Base-by-base conservation (phyloP, 345 rosid species). In the Boechera stricta region DNA sequence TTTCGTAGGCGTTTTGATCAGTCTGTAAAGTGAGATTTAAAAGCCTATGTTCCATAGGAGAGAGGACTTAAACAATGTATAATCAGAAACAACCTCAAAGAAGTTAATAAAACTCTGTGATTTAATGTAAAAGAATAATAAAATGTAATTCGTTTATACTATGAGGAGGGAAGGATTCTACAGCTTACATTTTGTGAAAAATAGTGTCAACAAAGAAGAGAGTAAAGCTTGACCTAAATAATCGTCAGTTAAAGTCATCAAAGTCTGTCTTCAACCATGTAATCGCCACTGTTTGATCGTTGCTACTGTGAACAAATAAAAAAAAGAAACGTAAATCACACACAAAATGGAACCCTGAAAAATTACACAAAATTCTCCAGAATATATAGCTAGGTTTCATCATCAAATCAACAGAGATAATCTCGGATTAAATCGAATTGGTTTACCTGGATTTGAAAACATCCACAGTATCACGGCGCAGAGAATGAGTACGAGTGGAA, bases 401-500 rank as follows among this genome's bases (percentile, higher is more conserved):
- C 1, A 51, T 16, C 28, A 51, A 48, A n/a, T 8, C 24, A 7
- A 21, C 24, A 21, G 24, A 21, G 24, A 21, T 21, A 21, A 28
- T 55, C 15, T 36, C 11, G 5, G 41, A 45, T 4, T 39, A 45
- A 52, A 77, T 51, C 16, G 41, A 64, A 33, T 1, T 0, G 6
- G 7, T 26, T 10, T 44, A 86, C 93, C 90, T 71, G 87, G 86
- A 67, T 33, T 15, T 11, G 96, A 89, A 77, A 89, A 92, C 80
- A 90, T 49, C 98, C 97, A 92, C 24, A 94, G 97, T 36, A 94
- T 67, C 52, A 85, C 24, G 71, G 85, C 92, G 81, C 94, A 90
- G 49, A 90, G 73, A 26, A 81, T 63, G 58, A 92, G 85, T 18
- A 92, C 41, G 45, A 90, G 72, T 71, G 97, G 98, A 68, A 94